These are phyloP conservation scores for Cladosporium oxysporum DNA, from an alignment of 2,329 filamentous ascomycete genomes.

Conservation along the genomic window DNA sequence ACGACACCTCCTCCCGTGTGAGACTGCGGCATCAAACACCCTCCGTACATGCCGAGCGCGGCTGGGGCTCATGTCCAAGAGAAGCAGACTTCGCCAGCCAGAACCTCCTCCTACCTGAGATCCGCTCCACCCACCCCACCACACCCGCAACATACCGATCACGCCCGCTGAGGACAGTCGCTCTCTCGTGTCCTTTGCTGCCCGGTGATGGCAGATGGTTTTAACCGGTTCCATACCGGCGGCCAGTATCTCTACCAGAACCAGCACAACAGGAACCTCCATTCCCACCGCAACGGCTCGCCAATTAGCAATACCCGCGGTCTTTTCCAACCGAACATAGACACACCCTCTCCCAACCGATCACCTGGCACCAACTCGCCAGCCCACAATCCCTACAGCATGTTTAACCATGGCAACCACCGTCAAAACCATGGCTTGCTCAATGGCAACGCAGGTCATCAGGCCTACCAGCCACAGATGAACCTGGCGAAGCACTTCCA, in stretches of 20 bases:
- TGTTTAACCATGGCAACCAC: constrained; percentile 69
- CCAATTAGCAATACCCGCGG: constrained; percentile 43
- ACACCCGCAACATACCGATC: constrained; percentile 20
- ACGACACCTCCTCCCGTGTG: background rate
- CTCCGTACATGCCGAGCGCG: constrained; percentile 37
- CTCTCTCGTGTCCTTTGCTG: constrained; percentile 23
- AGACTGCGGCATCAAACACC: constrained; percentile 13
- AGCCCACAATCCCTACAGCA: constrained; percentile 59
- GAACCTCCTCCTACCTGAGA: constrained; percentile 46
- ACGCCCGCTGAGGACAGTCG: constrained; percentile 19
- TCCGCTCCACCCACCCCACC: constrained; percentile 32
- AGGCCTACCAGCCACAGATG: constrained; percentile 55
- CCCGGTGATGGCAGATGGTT: constrained; percentile 69
- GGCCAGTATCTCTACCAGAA: constrained; percentile 61
- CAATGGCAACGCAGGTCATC: constrained; percentile 67
- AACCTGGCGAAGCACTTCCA: constrained; percentile 72
- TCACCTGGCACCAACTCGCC: constrained; percentile 57
- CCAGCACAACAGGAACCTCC: constrained; percentile 48
- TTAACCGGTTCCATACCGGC: constrained; percentile 63
- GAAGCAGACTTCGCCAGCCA: constrained; percentile 50
- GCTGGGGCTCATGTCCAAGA: constrained; percentile 51
- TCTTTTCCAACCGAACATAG: constrained; percentile 45
- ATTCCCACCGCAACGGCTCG: constrained; percentile 50
- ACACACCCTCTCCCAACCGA: constrained; percentile 60
- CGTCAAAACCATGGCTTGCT: constrained; percentile 74